A percentile compares a stretch with the other conserved stretches of the same genome.
Evolutionary conservation across 192 early-diverging fungal genomes (phyloP).

Genomic region (Chytriomyces sp.): DNA sequence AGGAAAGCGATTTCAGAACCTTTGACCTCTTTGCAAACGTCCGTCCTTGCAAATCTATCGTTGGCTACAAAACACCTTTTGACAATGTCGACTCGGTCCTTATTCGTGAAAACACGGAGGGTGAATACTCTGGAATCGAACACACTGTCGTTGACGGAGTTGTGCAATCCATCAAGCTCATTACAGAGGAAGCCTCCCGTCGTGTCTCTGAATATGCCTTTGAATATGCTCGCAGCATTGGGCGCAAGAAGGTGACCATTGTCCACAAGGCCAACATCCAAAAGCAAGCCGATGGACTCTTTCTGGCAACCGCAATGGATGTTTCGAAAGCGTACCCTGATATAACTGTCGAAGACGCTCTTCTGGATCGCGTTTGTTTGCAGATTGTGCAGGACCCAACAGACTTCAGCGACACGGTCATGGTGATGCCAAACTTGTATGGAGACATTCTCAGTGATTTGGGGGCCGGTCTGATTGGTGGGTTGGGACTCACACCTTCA

Average conservation of each 20-base stretch:
- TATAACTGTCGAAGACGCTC: conserved; percentile 87
- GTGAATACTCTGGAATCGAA: conserved; percentile 99
- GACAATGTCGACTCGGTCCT: conserved; percentile 96
- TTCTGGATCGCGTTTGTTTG: conserved; percentile 94
- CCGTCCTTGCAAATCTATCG: conserved; percentile 94
- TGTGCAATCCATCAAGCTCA: conserved; percentile 99
- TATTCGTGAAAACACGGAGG: conserved; percentile 99
- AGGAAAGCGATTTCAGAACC: conserved; percentile 74
- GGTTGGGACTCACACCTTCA: conserved; percentile 95
- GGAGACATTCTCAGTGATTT: conserved; percentile 99
- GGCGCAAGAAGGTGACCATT: conserved; percentile 90
- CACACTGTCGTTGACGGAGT: conserved; percentile 93
- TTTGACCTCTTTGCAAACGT: conserved; percentile 99
- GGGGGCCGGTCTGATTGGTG: conserved; percentile 97
- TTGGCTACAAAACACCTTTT: conserved; percentile 95
- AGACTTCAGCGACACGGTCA: conserved; percentile 88
- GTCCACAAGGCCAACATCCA: conserved; percentile 94
- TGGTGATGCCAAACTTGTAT: conserved; percentile 99
- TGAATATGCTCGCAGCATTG: conserved; percentile 86
- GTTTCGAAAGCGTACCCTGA: conserved; percentile 91
- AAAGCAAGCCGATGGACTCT: conserved; percentile 96
- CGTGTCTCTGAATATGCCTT: conserved; percentile 94
- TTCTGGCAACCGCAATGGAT: conserved; percentile 89
- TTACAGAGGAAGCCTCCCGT: conserved; percentile 92
- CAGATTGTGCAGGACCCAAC: conserved; percentile 94